Percentiles rank a stretch among this genome's conserved stretches.
Conservation (phyloP, 2,329 filamentous ascomycete genomes). For the Aspergillus texensis region DNA sequence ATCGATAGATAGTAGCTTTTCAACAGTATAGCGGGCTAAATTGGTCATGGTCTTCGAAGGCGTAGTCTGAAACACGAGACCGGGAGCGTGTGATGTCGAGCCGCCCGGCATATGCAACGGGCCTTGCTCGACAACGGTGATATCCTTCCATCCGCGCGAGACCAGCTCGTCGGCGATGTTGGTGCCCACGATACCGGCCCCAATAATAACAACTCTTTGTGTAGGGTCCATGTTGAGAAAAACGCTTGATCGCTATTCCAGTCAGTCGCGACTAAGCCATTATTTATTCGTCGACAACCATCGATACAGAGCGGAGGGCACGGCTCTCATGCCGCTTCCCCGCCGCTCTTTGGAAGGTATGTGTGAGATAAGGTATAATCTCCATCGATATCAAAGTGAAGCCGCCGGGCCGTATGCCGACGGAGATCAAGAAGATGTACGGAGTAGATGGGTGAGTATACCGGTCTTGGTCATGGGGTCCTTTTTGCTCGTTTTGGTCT, state of each 20-base stretch:
- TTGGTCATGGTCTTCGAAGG: slow-evolving; percentile 51
- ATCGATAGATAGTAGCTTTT: slow-evolving; percentile 60
- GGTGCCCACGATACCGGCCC: slow-evolving; percentile 65
- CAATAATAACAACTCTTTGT: slow-evolving; percentile 61
- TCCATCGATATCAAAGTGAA: not conserved
- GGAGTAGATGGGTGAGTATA: not conserved
- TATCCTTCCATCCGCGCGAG: slow-evolving; percentile 63
- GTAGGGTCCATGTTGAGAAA: slow-evolving; percentile 5
- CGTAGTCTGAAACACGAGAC: slow-evolving; percentile 66
- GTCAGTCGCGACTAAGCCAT: not conserved
- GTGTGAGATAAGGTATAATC: not conserved
- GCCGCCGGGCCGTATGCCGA: not conserved
- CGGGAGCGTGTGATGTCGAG: slow-evolving; percentile 67
- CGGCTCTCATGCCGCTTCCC: not conserved
- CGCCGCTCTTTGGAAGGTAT: not conserved
- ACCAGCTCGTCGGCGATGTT: slow-evolving; percentile 68
- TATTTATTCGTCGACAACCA: not conserved
- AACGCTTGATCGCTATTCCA: not conserved
- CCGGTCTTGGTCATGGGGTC: not conserved
- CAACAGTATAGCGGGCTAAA: slow-evolving; percentile 63
- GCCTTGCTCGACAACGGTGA: slow-evolving; percentile 67
- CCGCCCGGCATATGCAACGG: slow-evolving; percentile 65
- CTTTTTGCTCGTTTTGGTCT: not conserved
- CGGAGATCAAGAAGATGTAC: not conserved
- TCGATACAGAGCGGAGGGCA: not conserved